A percentile compares a stretch with the other conserved stretches of the same genome.
Conservation (phyloP, 2,329 filamentous ascomycete species). For the Tolypocladium ophioglossoides region DNA sequence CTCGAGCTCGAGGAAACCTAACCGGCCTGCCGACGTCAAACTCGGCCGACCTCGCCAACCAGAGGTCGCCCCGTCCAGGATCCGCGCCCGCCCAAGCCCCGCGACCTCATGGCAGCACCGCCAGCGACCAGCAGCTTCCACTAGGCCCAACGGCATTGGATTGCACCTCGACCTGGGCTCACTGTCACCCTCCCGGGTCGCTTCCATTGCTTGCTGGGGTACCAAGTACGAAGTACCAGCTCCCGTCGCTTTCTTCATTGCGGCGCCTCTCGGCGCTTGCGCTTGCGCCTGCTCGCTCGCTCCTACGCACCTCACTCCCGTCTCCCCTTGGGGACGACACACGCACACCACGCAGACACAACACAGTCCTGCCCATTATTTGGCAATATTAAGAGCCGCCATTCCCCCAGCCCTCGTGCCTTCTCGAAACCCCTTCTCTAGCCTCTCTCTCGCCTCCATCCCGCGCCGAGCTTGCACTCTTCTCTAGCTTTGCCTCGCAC, state of each 20-base stretch:
- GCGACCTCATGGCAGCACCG: neutral
- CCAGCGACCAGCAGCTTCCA: neutral
- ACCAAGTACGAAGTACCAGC: neutral
- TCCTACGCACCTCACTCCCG: neutral
- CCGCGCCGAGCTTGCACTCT: neutral
- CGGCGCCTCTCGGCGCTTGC: neutral
- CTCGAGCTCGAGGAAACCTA: neutral
- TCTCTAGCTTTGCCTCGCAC: neutral
- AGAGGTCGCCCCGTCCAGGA: neutral
- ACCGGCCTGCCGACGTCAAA: neutral
- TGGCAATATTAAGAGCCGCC: conserved; percentile 1
- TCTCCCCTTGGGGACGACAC: neutral
- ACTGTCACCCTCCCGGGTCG: neutral
- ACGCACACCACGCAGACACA: neutral
- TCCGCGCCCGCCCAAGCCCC: neutral
- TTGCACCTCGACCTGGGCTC: neutral
- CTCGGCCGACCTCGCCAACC: neutral
- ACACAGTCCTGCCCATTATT: neutral
- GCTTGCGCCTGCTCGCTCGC: neutral
- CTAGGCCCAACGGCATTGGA: neutral
- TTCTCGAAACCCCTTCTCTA: neutral
- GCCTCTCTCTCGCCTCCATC: neutral
- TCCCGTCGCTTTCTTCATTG: neutral
- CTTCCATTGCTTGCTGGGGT: neutral
- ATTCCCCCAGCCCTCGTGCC: neutral